phyloP scores from a whole-genome alignment of 2,329 filamentous ascomycete species.

The Davidsoniella australis region DNA sequence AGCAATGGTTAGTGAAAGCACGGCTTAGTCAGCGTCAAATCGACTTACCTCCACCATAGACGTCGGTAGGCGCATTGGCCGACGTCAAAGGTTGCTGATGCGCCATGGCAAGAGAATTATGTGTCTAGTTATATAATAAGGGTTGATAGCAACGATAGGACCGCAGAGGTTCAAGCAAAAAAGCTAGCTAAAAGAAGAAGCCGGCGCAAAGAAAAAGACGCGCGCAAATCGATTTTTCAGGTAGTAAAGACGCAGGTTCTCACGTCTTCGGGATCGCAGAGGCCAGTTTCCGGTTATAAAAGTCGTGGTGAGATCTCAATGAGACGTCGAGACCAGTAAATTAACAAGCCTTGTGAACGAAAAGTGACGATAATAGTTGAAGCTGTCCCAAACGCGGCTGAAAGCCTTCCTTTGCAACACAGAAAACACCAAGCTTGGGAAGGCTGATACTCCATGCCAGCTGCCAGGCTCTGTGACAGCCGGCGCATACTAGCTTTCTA shows the following conservation, averaged over 20 bases:
- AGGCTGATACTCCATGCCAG: neutral
- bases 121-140: neutral
- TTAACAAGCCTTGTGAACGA: no score
- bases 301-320: neutral
- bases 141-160: neutral
- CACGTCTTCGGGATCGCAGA: neutral
- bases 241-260: no score
- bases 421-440: neutral
- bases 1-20: constrained; percentile 8
- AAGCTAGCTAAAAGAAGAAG: neutral
- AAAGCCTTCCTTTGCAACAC: constrained; percentile 17
- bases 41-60: constrained; percentile 42
- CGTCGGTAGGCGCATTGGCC: constrained; percentile 32
- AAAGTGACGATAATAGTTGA: neutral
- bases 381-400: constrained; percentile 1
- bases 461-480: neutral
- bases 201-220: neutral
- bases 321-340: neutral
- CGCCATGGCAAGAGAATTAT: neutral
- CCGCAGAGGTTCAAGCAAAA: neutral
- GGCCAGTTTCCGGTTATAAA: neutral
- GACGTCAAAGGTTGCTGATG: constrained; percentile 2
- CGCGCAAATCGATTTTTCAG: neutral
- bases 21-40: constrained; percentile 3
- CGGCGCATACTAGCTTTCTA: neutral